Evolutionary conservation across 768 basidiomycete genomes (phyloP), one percentile per base, ranked within the genome.

Genomic region (Mycena galopus): DNA sequence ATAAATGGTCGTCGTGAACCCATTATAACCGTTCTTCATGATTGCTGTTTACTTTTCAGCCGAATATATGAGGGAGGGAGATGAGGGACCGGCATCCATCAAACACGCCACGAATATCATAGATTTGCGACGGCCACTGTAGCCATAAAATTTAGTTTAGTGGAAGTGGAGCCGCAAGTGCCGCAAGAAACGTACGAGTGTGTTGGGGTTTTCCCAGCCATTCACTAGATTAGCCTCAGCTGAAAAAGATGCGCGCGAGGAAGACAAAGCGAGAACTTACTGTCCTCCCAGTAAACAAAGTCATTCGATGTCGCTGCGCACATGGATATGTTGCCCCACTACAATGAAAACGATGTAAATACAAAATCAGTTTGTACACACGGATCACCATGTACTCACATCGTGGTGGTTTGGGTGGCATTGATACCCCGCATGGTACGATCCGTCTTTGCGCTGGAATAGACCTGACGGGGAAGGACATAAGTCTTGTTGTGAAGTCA

Each of bases 201-300:
- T 73, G 3, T 65, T 68, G 10, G 72, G 66, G 42, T 73, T 68
- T 59, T 73, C 72, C 72, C 72, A 73, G 25, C 72, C 65, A n/a
- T 73, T 73, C 62, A 73, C 72, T 73, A 65, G 7, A 1, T 21
- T 16, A 8, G 17, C 64, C 10, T 68, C 29, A 67, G 47, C 0
- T 7, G 37, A 53, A 63, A 4, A 19, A n/a, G n/a, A n/a, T n/a
- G n/a, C 3, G 29, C 11, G 21, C 29, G 11, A 33, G 10, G 42
- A 35, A 27, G 33, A 42, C 1, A 10, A n/a, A 47, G 39, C 12
- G 17, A 10, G 1, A 29, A 56, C 72, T n/a, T 29, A 73, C 72
- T 73, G 57, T 73, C 72, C 64, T 68, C 61, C 72, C 72, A 73
- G 23, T 73, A 73, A 30, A 73, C 72, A n/a, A 73, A 68, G 30